Base-by-base conservation (phyloP, 1,284 basidiomycete species). In the Meripilus lineatus region DNA sequence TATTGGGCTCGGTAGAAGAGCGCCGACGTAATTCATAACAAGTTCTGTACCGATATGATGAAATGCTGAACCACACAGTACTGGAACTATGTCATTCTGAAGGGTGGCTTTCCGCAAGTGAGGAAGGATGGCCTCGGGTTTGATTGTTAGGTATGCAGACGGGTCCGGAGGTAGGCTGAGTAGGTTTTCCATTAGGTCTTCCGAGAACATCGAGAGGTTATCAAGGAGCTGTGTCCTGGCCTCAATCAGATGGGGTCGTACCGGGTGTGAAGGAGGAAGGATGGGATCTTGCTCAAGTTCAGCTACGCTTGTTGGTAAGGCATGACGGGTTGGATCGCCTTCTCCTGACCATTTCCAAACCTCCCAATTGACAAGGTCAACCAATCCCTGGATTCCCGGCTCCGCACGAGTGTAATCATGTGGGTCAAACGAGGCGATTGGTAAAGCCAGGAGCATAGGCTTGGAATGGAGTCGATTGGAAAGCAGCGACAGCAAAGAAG, bases 1-100 rank as follows among this genome's bases (percentile, higher is more conserved):
- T 17, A 77, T 45, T 3, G 90, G 90, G 50, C 81, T 86, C 0
- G 90, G 85, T n/a, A 94, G 69, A 20, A 91, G 70, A 55, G 84
- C 81, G 14, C 86, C 86, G 32, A 84, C 76, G 50, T 89, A 93
- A 62, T 93, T 80, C 71, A 94, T 74, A 2, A 91, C 68, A 20
- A 89, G 65, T 48, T 90, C 81, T 0, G 89, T 91, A 21, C 91
- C 91, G 32, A 93, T 75, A 57, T 90, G 79, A 56, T 81, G 84
- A 60, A 83, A 74, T 1, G 91, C 90, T 14, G 89, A 85, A 13
- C 90, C 91, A 57, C 89, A 92, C 11, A 94, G 59, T 10, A 93
- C 81, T 5, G 90, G 91, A 2, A 93, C 67, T 18, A 93, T 70
- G 3, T 80, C 73, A 40, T 81, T 82, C 4, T 66, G 63, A 17